These are phyloP conservation scores for Rhytidiadelphus loreus DNA, from an alignment of 225 moss, liverwort and hornwort genomes.

Conservation along the genomic window DNA sequence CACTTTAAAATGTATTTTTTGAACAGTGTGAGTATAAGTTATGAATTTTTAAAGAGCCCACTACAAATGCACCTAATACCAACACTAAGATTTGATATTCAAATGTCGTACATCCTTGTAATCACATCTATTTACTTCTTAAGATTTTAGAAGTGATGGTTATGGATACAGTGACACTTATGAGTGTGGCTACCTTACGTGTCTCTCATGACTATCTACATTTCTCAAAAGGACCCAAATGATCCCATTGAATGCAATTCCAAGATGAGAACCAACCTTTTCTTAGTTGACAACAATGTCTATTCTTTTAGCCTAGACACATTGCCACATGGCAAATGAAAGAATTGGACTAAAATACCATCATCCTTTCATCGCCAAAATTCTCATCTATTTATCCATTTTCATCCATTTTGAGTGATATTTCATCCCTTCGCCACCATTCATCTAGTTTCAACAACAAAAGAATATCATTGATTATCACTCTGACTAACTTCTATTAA, in stretches of 20 bases:
- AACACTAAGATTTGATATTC: too few relatives aligned
- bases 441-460: not conserved
- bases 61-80: too few relatives aligned
- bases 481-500: not conserved
- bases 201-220: not conserved
- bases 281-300: not conserved
- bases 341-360: accelerated
- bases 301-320: accelerated
- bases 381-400: not conserved
- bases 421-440: not conserved
- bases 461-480: not conserved
- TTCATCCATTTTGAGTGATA: not conserved
- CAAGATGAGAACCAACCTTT: not conserved
- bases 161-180: too few relatives aligned
- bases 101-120: too few relatives aligned
- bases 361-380: accelerated
- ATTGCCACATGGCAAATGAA: not conserved
- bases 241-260: not conserved
- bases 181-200: too few relatives aligned
- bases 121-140: too few relatives aligned
- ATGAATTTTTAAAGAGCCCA: too few relatives aligned
- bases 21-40: too few relatives aligned
- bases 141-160: too few relatives aligned
- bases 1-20: too few relatives aligned
- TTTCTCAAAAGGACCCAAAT: not conserved